Base-by-base conservation (phyloP, 768 basidiomycete species). In the Neoboletus brunneissimus region DNA sequence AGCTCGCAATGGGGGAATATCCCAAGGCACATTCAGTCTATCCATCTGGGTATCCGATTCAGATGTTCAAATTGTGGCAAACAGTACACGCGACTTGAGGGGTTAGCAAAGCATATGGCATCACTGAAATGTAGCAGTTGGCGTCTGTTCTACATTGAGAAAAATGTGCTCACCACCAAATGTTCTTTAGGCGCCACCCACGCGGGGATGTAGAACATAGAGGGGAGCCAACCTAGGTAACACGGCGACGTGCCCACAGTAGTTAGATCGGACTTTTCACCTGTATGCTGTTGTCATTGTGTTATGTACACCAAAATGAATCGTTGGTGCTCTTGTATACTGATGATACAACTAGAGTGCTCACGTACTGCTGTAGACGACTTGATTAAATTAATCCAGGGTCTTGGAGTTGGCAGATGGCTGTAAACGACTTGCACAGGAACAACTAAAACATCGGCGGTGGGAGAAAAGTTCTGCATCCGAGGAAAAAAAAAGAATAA, bases 1-100 rank as follows among this genome's bases (percentile, higher is more conserved):
- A 42, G 9, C 25, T n/a, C 52, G 34, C 38, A 35, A 35, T 50
- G 55, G 57, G 34, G n/a, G 45, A 65, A 53, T 20, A 40, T 53
- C 7, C 25, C 52, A 13, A 55, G 56, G 40, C 52, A 58, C 23
- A 51, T 61, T 41, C 54, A 31, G 9, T 48, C 51, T 4, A n/a
- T 48, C 18, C 61, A 65, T 18, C 31, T 60, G 12, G 43, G 46
- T 18, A 29, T 53, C 27, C 40, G 48, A 22, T 48, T 56, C 16
- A 8, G 2, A 18, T 62, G 53, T n/a, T 13, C 10, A 29, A 23
- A 47, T 10, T 65, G 56, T 22, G 49, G 53, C 3, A 53, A 48
- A 44, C 11, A 8, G 15, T 63, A 58, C 34, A 51, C 48, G 9
- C 46, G 62, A 13, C 23, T 34, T 1, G 37, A 55, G 6, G 57